Evolutionary conservation across 2,329 filamentous ascomycete genomes (phyloP).

Genomic region (Paraconiothyrium sp.): DNA sequence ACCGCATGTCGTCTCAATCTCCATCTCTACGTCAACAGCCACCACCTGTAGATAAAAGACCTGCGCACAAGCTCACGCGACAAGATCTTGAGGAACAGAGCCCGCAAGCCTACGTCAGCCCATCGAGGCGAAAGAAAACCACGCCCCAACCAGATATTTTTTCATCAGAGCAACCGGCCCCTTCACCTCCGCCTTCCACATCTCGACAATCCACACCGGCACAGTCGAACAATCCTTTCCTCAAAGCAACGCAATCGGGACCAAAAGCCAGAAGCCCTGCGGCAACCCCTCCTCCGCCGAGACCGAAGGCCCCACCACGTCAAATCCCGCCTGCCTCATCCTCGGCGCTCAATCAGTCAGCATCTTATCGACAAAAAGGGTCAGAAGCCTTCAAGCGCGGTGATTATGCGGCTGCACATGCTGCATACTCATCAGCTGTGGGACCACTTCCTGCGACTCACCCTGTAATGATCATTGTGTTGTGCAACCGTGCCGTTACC

Average conservation of each 20-base stretch:
- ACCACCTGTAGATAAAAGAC: conserved; percentile 44
- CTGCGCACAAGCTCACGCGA: conserved; percentile 72
- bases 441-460: conserved; percentile 78
- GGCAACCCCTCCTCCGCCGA: conserved; percentile 53
- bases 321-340: conserved; percentile 74
- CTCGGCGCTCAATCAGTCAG: conserved; percentile 76
- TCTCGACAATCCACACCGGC: conserved; percentile 45
- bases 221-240: conserved; percentile 52
- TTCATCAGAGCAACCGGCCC: conserved; percentile 40
- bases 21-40: conserved; percentile 49
- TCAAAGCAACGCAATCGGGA: conserved; percentile 35
- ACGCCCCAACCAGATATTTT: conserved; percentile 69
- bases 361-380: conserved; percentile 80
- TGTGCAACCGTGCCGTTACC: conserved; percentile 91
- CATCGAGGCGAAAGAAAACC: conserved; percentile 79
- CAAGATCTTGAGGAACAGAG: conserved; percentile 81
- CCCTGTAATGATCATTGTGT: conserved; percentile 85
- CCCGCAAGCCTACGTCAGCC: conserved; percentile 86
- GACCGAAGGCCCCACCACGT: conserved; percentile 62
- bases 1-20: conserved; percentile 52
- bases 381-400: conserved; percentile 93
- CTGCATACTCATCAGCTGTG: conserved; percentile 81
- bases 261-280: conserved; percentile 46
- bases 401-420: conserved; percentile 87
- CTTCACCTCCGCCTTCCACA: conserved; percentile 29